A percentile compares a stretch with the other conserved stretches of the same genome.
Conservation (phyloP, 2,329 filamentous ascomycete species). For the Fusarium pseudonygamai region DNA sequence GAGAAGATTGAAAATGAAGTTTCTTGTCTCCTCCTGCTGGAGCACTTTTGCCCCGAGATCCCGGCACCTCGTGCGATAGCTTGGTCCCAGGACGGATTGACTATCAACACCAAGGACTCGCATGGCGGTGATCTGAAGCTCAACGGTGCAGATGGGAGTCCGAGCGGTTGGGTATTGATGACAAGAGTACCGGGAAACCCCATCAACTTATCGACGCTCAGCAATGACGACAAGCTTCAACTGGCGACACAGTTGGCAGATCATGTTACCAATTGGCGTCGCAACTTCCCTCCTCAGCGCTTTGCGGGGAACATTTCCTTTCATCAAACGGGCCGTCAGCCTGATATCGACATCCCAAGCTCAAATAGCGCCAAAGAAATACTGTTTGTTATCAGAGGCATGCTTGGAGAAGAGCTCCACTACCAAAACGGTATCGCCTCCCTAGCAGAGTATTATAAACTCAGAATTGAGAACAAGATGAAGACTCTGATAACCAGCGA, state of each 20-base stretch:
- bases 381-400: not conserved
- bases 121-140: not conserved
- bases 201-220: not conserved
- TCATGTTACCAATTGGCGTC: not conserved
- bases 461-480: not conserved
- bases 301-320: not conserved
- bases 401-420: not conserved
- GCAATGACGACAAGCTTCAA: not conserved
- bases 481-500: not conserved
- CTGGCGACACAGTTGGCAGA: constrained; percentile 2
- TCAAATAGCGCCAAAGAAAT: accelerated
- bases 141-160: accelerated
- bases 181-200: not conserved
- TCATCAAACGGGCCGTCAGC: accelerated
- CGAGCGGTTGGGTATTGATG: constrained; percentile 15
- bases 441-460: not conserved
- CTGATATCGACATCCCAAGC: not conserved
- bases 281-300: not conserved
- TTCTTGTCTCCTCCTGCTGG: not conserved
- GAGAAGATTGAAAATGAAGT: constrained; percentile 16
- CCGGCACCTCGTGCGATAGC: not conserved
- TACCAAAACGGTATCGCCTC: accelerated
- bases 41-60: not conserved
- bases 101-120: not conserved
- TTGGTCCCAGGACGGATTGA: constrained; percentile 8